Evolutionary conservation across 306 rosid species (phyloP).

Genomic region (Sophora flavescens): DNA sequence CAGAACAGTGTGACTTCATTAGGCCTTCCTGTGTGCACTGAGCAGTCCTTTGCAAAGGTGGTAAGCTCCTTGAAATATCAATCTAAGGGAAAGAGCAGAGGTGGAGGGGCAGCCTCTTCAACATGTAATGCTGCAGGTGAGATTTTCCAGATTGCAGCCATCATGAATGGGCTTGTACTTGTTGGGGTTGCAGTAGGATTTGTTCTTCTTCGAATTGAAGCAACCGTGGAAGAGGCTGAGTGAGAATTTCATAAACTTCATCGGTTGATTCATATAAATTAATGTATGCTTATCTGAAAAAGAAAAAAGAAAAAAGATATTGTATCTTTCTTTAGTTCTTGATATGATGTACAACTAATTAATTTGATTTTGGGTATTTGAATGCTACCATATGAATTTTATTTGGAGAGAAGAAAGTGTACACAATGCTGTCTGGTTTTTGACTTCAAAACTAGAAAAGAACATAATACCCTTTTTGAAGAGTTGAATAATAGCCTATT

Average conservation of each 20-base stretch:
- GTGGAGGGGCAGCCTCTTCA: constrained; percentile 70
- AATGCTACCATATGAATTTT: constrained; percentile 31
- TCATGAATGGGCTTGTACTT: constrained; percentile 73
- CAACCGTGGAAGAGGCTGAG: constrained; percentile 73
- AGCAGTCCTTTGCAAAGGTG: constrained; percentile 71
- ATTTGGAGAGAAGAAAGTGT: constrained; percentile 33
- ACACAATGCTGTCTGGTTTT: constrained; percentile 31
- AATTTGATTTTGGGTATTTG: constrained; percentile 22
- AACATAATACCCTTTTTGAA: not conserved
- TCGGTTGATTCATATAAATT: constrained; percentile 12
- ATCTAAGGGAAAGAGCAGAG: constrained; percentile 51
- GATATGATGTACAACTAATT: constrained; percentile 43
- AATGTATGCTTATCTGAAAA: constrained; percentile 12
- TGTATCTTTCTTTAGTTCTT: constrained; percentile 48
- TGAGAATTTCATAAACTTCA: constrained; percentile 42
- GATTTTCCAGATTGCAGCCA: constrained; percentile 82
- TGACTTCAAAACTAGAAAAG: not conserved
- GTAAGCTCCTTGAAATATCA: constrained; percentile 68
- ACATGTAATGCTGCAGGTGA: constrained; percentile 78
- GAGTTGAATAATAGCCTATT: constrained; percentile 8
- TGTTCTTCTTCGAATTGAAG: constrained; percentile 86
- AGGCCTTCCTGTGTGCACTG: constrained; percentile 61
- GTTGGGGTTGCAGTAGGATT: constrained; percentile 90
- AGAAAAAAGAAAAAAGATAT: not conserved
- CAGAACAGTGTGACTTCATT: constrained; percentile 63